Evolutionary conservation across 257 asterid species (phyloP), one percentile per base, ranked within the genome.

Genomic region (Rubia yunnanensis): DNA sequence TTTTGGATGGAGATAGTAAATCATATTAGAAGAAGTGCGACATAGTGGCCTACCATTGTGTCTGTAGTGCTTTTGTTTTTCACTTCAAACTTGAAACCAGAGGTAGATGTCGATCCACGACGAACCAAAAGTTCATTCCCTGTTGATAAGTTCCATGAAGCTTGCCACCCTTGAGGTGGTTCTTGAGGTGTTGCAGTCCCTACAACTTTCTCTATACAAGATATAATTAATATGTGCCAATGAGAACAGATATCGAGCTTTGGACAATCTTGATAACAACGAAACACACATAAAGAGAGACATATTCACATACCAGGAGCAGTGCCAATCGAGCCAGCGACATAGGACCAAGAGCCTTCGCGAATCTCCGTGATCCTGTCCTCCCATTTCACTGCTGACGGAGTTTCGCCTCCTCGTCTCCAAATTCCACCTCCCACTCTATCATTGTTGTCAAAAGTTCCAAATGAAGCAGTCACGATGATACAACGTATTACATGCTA

Each of bases 301-400:
- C 30, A 32, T 24, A n/a, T 66, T 10, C 11, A 23, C 88, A 71
- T 85, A 92, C 98, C 96, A 49, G 98, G 96, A 60, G 88, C 83
- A 77, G 73, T 78, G 35, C 98, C 98, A 23, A 92, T 92, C 48
- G 96, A 89, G 71, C 91, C 85, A 36, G 79, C 74, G 36, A 92
- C 85, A 8, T 92, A 92, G 30, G 98, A 89, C 98, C 98, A 92
- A 46, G 86, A 84, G 50, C 98, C 98, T 78, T 89, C 89, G 0
- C 81, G 81, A 67, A 92, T 73, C 74, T 92, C 91, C 65, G 82
- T 83, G 70, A 85, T 70, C 68, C 98, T 67, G 38, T 89, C 96
- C 74, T 85, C 95, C 92, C 96, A 80, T 75, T 83, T 87, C 74
- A 92, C 96, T 50, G 84, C 74, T 41, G 72, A 80, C 10, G 98